Evolutionary conservation across 2,329 filamentous ascomycete genomes (phyloP), one percentile per base, ranked within the genome.

Genomic region (Penicillium sp.): DNA sequence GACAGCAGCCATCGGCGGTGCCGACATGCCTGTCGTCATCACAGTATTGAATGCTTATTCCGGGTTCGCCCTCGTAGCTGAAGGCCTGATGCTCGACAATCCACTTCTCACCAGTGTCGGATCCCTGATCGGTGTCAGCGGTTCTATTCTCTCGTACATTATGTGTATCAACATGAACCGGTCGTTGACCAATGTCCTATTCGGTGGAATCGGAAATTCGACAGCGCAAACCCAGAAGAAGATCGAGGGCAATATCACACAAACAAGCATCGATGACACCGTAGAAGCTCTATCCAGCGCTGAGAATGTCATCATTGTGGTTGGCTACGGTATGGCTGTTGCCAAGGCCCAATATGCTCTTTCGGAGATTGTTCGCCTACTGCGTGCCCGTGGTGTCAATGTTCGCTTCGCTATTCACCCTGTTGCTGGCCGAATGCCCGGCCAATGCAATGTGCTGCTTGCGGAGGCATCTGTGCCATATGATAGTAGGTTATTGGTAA

Each of bases 281-380:
- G 88, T 89, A 1, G 90, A 95, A 28, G 82, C 85, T 0, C 79
- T 96, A 3, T 77, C 85, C 16, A 88, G 88, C 58, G 87, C 90
- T 0, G 90, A 96, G 67, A 91, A 82, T 44, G 90, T 96, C 53
- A 94, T 96, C 65, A 91, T 96, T 51, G 87, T 93, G 1, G 91
- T 96, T 5, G 91, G 91, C 1, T 96, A 96, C 65, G 91, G 91
- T 50, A 96, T 96, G 91, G 91, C 91, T 0, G 91, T 96, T 1
- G 91, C 91, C 9, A 96, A 96, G 74, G 91, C 91, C 3, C 91
- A 96, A 73, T 96, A 96, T 69, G 90, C 90, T 22, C 90, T 96
- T 50, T 88, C 88, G 4, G 89, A 92, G 67, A 93, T 96, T 61
- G 89, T 89, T 5, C 77, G 81, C 40, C 83, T 86, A 72, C 78